phyloP scores from a whole-genome alignment of 169 alveolate genomes.

The Plasmodium relictum region DNA sequence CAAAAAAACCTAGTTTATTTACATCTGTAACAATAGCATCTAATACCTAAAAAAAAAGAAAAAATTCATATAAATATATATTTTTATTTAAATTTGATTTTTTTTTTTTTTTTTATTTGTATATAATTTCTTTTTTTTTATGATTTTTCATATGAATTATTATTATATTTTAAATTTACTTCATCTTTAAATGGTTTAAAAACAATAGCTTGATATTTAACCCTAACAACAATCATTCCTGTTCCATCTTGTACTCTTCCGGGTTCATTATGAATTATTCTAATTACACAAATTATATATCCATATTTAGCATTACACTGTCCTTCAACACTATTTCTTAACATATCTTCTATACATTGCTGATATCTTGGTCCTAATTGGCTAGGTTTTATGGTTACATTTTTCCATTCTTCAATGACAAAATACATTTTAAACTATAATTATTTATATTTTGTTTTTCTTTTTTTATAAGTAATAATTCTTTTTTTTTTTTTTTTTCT shows the following conservation, averaged over 20 bases:
- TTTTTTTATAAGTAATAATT: too few relatives aligned
- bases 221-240: slow-evolving; percentile 93
- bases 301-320: slow-evolving; percentile 89
- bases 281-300: slow-evolving; percentile 92
- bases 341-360: slow-evolving; percentile 90
- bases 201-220: slow-evolving; percentile 93
- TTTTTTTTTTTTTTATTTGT: not conserved
- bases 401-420: slow-evolving; percentile 93
- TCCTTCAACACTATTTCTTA: slow-evolving; percentile 92
- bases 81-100: not conserved
- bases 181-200: slow-evolving; percentile 93
- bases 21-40: slow-evolving; percentile 94
- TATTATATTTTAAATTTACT: slow-evolving; percentile 78
- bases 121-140: not conserved
- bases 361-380: slow-evolving; percentile 93
- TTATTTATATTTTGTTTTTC: too few relatives aligned
- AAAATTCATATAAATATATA: not conserved
- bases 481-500: too few relatives aligned
- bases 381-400: slow-evolving; percentile 90
- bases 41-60: slow-evolving; percentile 81
- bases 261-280: slow-evolving; percentile 90
- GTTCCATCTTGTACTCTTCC: slow-evolving; percentile 95
- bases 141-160: too few relatives aligned
- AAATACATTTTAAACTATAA: slow-evolving; percentile 89
- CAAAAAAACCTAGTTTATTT: slow-evolving; percentile 92